Percentiles rank a stretch among this genome's conserved stretches.
Conservation (phyloP, 768 basidiomycete species). For the Panus rudis region DNA sequence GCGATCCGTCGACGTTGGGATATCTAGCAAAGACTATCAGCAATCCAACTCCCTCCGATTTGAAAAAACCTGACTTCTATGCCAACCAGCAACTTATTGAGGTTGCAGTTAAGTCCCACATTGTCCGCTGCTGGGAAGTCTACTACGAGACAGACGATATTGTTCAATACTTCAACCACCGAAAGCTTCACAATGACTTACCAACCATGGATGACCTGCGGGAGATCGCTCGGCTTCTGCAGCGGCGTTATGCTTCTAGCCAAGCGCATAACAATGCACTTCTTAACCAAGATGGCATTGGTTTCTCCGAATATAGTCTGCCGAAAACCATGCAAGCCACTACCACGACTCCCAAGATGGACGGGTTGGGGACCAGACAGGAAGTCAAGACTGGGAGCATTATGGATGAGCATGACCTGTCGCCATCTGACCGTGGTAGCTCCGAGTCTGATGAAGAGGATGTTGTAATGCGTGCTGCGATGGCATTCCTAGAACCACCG, state of each 20-base stretch:
- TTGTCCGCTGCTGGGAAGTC: background rate
- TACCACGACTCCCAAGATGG: background rate
- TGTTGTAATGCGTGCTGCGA: background rate
- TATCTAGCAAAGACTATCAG: constrained; percentile 6
- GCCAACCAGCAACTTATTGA: background rate
- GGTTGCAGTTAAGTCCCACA: background rate
- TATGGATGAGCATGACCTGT: no score
- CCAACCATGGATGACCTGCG: background rate
- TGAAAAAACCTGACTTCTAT: constrained; percentile 7
- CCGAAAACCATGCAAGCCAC: background rate
- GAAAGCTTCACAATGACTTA: background rate
- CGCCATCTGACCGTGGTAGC: background rate
- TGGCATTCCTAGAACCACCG: no score
- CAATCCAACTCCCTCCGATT: constrained; percentile 6
- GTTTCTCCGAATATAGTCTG: background rate
- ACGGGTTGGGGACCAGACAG: background rate
- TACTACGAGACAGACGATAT: constrained; percentile 1
- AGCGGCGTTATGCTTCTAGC: background rate
- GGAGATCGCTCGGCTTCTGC: background rate
- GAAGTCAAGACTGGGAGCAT: no score
- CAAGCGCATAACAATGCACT: background rate
- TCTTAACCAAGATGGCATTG: background rate
- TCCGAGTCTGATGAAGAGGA: background rate
- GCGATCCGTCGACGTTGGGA: constrained; percentile 10
- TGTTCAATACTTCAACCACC: constrained; percentile 1